Base-by-base conservation (phyloP, 257 asterid species). In the Primulina huaijiensis region DNA sequence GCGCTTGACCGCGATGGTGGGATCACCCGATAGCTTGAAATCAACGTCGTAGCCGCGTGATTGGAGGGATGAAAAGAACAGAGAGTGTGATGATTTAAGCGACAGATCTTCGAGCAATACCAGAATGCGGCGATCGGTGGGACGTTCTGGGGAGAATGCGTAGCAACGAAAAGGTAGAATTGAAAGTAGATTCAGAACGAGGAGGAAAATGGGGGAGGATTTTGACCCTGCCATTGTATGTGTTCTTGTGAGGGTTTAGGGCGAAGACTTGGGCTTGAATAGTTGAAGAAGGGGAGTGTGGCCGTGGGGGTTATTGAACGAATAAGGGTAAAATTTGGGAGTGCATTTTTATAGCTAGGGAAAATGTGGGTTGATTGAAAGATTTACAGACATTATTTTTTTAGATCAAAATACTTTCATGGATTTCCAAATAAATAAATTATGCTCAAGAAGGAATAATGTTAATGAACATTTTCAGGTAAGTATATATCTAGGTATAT, bases 11-110 rank as follows among this genome's bases (percentile, higher is more conserved):
- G 82, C 67, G 20, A 89, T 67, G 10, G 84, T 67, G 56, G 96
- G 92, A 66, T 89, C 96, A 35, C 83, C 81, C 3, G 90, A 85
- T 74, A 89, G 88, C 92, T 89, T 89, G 84, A 87, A 87, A 74
- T 89, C 96, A 71, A 89, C 87, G 65, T 71, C 79, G 76, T 82
- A 89, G 1, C 95, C 90, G 27, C 96, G 89, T 35, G 87, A 80
- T 35, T 76, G 79, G 46, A 89, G 85, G 5, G 92, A 70, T 11
- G 75, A 64, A 67, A 89, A 89, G 82, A 86, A 89, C 14, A 85
- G 77, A 53, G 96, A 89, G 77, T 89, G 96, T 25, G 96, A 89
- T 16, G 95, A 89, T 79, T 83, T 80, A 75, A 89, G 81, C 60
- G 95, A 81, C 31, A 80, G 80, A 74, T 89, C 95, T 76, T 89